Percentiles rank a stretch among this genome's conserved stretches.
phyloP scores from a whole-genome alignment of 129 eudicot species.

The Artemisia argyi region DNA sequence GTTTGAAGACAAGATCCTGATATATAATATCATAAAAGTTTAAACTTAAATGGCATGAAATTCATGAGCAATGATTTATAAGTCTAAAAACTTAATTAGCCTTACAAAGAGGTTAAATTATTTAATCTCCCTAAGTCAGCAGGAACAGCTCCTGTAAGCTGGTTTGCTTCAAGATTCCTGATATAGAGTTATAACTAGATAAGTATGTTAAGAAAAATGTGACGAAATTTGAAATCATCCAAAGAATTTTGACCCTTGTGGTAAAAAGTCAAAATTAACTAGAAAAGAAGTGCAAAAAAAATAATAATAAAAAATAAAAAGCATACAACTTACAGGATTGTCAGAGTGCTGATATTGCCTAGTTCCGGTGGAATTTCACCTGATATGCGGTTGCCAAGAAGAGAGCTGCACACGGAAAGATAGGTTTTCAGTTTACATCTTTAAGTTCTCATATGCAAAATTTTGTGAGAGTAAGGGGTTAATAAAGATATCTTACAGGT shows the following conservation, averaged over 20 bases:
- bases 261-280: conserved; percentile 17
- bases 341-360: conserved; percentile 63
- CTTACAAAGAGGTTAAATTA: too few species aligned
- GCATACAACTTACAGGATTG: conserved; percentile 54
- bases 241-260: too few species aligned
- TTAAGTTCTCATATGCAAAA: background rate
- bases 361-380: conserved; percentile 69
- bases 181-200: conserved; percentile 23
- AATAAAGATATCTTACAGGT: too few species aligned
- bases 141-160: too few species aligned
- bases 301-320: too few species aligned
- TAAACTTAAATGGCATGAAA: too few species aligned
- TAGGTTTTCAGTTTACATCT: background rate
- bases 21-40: too few species aligned
- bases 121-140: too few species aligned
- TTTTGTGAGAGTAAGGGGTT: background rate
- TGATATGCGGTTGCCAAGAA: conserved; percentile 63
- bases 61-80: too few species aligned
- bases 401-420: conserved; percentile 47
- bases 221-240: too few species aligned
- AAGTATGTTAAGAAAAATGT: background rate
- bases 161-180: too few species aligned
- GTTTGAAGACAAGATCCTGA: conserved; percentile 87
- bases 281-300: background rate
- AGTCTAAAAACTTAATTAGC: too few species aligned